Conservation (phyloP, 345 rosid genomes). For the Excoecaria cochinchinensis region DNA sequence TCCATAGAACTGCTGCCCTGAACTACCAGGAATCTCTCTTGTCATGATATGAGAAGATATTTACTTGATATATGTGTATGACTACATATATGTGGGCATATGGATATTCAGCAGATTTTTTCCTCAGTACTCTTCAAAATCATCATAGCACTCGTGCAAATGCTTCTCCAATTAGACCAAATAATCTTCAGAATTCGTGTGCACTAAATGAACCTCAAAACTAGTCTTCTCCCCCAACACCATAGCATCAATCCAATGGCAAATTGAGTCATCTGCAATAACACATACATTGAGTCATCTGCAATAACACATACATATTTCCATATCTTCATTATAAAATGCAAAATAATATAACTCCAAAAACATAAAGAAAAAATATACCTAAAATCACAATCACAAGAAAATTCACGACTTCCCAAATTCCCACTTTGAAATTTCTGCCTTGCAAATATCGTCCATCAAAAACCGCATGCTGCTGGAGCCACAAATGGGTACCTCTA, state of each 20-base stretch:
- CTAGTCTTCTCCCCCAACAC: neutral
- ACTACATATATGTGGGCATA: slow-evolving; percentile 4
- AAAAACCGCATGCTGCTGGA: neutral
- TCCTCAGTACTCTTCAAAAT: slow-evolving; percentile 11
- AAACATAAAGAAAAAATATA: neutral
- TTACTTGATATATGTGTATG: neutral
- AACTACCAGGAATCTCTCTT: slow-evolving; percentile 44
- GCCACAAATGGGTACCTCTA: neutral
- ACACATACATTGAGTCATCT: neutral
- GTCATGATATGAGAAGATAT: slow-evolving; percentile 40
- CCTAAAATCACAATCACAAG: slow-evolving; percentile 5
- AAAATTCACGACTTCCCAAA: neutral
- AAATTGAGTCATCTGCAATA: neutral
- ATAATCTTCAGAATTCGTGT: neutral
- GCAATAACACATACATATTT: neutral
- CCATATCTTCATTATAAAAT: neutral
- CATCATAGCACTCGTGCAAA: neutral
- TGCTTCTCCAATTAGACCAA: slow-evolving; percentile 11
- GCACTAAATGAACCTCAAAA: slow-evolving; percentile 2
- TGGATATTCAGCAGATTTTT: neutral
- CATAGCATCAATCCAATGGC: neutral
- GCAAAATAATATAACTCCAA: slow-evolving; percentile 5
- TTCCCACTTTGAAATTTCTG: neutral
- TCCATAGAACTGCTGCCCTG: slow-evolving; percentile 34
- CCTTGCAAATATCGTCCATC: neutral